Base-by-base conservation (phyloP, 2,329 filamentous ascomycete species). In the Rhinocladiella similis region DNA sequence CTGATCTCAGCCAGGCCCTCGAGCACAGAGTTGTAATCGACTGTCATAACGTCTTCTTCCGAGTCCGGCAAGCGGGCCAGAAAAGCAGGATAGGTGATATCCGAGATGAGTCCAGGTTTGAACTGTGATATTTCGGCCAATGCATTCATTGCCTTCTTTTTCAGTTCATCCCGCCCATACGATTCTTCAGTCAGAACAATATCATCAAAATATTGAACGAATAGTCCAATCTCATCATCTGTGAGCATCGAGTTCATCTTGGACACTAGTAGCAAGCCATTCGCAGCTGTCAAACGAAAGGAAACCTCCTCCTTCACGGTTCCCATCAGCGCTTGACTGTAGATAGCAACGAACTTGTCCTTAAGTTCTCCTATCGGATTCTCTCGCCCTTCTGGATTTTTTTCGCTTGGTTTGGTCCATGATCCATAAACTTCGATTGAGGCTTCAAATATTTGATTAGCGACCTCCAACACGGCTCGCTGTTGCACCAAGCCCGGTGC, bases 1-100 rank as follows among this genome's bases (percentile, higher is more conserved):
- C 83, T 84, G 18, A 89, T 79, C 63, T 86, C 83, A 2, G 85
- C 84, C 56, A 89, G 80, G 0, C 78, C 83, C 64, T 87, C 85
- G 20, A 89, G 71, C 0, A 83, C 81, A 4, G 78, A 72, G n/a
- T 80, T 65, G 64, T 86, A 86, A 5, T 70, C 68, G 19, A 36
- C 33, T 5, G 65, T 66, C 9, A 75, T 70, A 2, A 72, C 72
- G 16, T 78, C 76, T n/a, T 73, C 70, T 54, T 81, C 80, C 1
- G 72, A 73, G 57, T 85, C 84, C 1, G 85, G 86, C 3, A 89
- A 70, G 38, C 82, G 80, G 3, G 84, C 83, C 69, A 88, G 79
- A 66, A 88, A 86, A 4, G 82, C 82, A 22, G 85, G 85, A 64
- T 88, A 83, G 0, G 84, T 83, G 54, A 84, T 84, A 46, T 86